Percentiles rank a stretch among this genome's conserved stretches.
phyloP scores from a whole-genome alignment of 164 flowering plant species.

The Platanus orientalis region DNA sequence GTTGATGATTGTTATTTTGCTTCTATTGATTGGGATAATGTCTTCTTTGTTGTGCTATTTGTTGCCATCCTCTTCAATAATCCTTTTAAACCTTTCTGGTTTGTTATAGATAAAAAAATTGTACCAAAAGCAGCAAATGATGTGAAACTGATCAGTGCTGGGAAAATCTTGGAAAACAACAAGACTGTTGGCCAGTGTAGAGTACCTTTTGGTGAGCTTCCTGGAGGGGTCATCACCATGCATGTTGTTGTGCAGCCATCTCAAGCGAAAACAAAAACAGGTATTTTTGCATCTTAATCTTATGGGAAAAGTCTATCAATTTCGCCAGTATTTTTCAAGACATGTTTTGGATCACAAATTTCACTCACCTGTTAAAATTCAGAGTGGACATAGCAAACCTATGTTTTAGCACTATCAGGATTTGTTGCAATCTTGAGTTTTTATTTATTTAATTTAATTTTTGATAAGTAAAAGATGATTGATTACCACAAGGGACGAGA shows the following conservation, averaged over 20 bases:
- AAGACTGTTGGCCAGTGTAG: constrained; percentile 41
- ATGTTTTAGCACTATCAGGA: too few relatives aligned
- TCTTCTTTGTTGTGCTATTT: not conserved
- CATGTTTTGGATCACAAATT: too few relatives aligned
- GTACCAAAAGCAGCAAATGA: constrained; percentile 38
- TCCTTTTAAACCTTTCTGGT: not conserved
- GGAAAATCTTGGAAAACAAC: constrained; percentile 45
- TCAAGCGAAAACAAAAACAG: constrained; percentile 30
- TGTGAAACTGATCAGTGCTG: constrained; percentile 41
- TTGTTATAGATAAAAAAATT: constrained; percentile 31
- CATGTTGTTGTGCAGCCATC: constrained; percentile 52
- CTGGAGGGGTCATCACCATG: constrained; percentile 41
- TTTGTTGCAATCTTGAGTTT: too few relatives aligned
- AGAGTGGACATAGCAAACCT: too few relatives aligned
- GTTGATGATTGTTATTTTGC: too few relatives aligned
- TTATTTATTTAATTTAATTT: too few relatives aligned
- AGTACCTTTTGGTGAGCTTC: constrained; percentile 39
- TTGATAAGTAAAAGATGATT: too few relatives aligned
- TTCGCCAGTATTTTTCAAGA: too few relatives aligned
- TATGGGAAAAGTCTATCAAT: too few relatives aligned
- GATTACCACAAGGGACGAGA: too few relatives aligned
- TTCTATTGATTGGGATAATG: not conserved
- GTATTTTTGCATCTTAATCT: constrained; percentile 12
- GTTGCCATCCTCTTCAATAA: constrained; percentile 5
- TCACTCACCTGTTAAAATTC: too few relatives aligned